phyloP scores from a whole-genome alignment of 345 rosid genomes.

The Gossypium stocksii region DNA sequence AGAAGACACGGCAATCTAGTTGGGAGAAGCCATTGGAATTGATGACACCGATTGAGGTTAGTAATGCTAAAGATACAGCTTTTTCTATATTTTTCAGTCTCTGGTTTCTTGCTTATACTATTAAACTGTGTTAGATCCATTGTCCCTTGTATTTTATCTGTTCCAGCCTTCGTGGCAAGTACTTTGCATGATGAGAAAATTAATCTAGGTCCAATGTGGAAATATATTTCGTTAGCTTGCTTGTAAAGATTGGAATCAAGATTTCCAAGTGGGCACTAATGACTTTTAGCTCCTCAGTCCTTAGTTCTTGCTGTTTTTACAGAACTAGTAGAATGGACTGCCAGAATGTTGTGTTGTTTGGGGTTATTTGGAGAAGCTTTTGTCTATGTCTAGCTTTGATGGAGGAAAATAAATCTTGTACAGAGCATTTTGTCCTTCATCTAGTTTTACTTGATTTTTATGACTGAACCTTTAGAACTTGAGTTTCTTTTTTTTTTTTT shows the following conservation, averaged over 20 bases:
- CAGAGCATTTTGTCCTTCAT: neutral
- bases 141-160: neutral
- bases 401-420: neutral
- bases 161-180: neutral
- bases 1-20: slow-evolving; percentile 65
- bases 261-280: neutral
- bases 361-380: neutral
- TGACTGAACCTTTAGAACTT: neutral
- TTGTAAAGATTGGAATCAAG: slow-evolving; percentile 6
- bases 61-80: slow-evolving; percentile 13
- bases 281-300: neutral
- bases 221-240: slow-evolving; percentile 3
- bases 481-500: neutral
- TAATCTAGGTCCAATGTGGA: neutral
- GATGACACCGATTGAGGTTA: slow-evolving; percentile 93
- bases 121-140: neutral
- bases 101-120: neutral
- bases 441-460: neutral
- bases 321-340: neutral
- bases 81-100: neutral
- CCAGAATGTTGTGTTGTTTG: neutral
- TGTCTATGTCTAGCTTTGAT: neutral
- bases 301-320: neutral
- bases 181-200: neutral
- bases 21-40: slow-evolving; percentile 96